Evolutionary conservation across 2,329 filamentous ascomycete genomes (phyloP).

Genomic region (Diplocarpon mali): DNA sequence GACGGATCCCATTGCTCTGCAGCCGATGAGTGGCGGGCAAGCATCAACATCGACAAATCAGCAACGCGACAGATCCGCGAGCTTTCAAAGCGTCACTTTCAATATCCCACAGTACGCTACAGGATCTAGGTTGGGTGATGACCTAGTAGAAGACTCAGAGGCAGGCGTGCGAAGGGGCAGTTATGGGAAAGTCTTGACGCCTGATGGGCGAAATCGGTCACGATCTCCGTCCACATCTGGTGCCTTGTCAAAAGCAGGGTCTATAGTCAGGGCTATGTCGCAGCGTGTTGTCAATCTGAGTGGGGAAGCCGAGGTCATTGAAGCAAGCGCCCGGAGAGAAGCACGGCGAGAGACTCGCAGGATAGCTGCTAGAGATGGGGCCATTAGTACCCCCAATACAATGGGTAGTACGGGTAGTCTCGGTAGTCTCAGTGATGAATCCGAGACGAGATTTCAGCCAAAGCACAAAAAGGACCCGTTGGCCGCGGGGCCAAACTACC

Average conservation of each 20-base stretch:
- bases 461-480: constrained; percentile 22
- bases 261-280: constrained; percentile 77
- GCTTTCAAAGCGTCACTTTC: constrained; percentile 44
- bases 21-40: constrained; percentile 40
- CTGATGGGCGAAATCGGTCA: constrained; percentile 35
- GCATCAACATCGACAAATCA: constrained; percentile 30
- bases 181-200: constrained; percentile 45
- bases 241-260: constrained; percentile 58
- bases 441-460: constrained; percentile 15
- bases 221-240: constrained; percentile 53
- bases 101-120: constrained; percentile 27
- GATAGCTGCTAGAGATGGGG: constrained; percentile 1
- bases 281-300: constrained; percentile 96
- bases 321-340: constrained; percentile 41
- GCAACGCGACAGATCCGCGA: constrained; percentile 35
- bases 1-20: constrained; percentile 43
- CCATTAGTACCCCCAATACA: constrained; percentile 7
- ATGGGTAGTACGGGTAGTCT: constrained; percentile 4
- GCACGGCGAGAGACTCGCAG: constrained; percentile 11
- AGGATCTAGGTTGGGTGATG: constrained; percentile 45
- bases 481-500: constrained; percentile 26
- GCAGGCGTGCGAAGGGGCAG: constrained; percentile 43
- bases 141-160: constrained; percentile 49
- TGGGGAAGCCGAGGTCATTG: constrained; percentile 76
- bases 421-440: constrained; percentile 20